Evolutionary conservation across 2,329 filamentous ascomycete species (phyloP).

Genomic region (Colletotrichum noveboracense): DNA sequence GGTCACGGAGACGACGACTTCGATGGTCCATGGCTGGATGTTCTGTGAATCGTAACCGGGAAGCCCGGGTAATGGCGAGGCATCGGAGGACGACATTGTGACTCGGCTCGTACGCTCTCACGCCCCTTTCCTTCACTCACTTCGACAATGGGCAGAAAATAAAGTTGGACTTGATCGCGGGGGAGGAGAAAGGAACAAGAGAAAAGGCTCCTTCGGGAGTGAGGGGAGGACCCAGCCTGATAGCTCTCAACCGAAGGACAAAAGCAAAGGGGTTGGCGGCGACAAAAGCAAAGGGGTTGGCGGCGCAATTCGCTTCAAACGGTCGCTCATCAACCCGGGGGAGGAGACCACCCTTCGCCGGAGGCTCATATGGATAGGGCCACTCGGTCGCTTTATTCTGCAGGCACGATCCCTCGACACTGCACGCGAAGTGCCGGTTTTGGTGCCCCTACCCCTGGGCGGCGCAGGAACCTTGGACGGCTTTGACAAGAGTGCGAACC

Average conservation of each 20-base stretch:
- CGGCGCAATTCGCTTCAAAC: background rate
- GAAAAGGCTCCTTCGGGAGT: background rate
- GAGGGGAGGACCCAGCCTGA: slow-evolving; percentile 2
- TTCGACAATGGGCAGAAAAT: background rate
- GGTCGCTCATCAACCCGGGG: background rate
- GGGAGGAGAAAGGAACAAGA: background rate
- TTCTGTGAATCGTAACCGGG: slow-evolving; percentile 37
- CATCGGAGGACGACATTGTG: slow-evolving; percentile 6
- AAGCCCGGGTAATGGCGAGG: slow-evolving; percentile 27
- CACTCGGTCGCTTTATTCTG: background rate
- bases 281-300: background rate
- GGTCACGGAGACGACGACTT: slow-evolving; percentile 45
- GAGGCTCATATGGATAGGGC: background rate
- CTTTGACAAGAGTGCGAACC: background rate
- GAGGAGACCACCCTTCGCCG: background rate
- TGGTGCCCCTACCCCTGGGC: background rate
- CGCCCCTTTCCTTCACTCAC: background rate
- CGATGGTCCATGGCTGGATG: slow-evolving; percentile 47
- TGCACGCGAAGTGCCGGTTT: background rate
- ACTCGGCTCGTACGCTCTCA: background rate
- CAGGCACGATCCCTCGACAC: background rate
- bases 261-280: background rate
- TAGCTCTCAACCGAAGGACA: background rate
- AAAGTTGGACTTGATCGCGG: background rate
- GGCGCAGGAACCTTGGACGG: background rate